These are phyloP conservation scores for Populus pruinosa DNA, from an alignment of 345 rosid genomes.

Conservation along the genomic window DNA sequence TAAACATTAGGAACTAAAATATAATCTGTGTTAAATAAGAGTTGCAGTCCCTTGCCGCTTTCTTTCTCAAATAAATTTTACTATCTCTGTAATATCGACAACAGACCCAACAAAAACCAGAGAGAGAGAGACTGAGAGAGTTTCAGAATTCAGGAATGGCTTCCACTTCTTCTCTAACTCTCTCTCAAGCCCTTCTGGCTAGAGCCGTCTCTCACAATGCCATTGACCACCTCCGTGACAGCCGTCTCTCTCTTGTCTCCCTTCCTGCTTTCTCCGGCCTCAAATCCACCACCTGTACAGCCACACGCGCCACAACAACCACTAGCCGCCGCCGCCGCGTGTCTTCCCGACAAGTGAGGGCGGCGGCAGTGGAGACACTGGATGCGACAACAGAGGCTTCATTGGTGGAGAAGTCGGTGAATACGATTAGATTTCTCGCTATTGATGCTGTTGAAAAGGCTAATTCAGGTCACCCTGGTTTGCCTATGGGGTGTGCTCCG, in stretches of 20 bases:
- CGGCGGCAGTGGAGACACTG: slow-evolving; percentile 56
- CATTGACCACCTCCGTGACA: slow-evolving; percentile 32
- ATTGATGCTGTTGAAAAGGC: slow-evolving; percentile 97
- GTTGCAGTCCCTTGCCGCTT: not conserved
- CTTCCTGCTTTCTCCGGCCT: slow-evolving; percentile 52
- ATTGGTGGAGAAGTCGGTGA: slow-evolving; percentile 70
- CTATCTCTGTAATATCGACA: not conserved
- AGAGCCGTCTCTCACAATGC: slow-evolving; percentile 47
- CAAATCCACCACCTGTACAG: slow-evolving; percentile 29
- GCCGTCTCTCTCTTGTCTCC: slow-evolving; percentile 37
- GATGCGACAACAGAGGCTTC: slow-evolving; percentile 53
- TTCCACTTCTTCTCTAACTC: slow-evolving; percentile 51
- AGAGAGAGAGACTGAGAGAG: not conserved
- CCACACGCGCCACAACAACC: slow-evolving; percentile 15
- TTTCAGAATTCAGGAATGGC: slow-evolving; percentile 37
- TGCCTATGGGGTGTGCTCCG: slow-evolving; percentile 99
- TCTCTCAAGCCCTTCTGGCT: slow-evolving; percentile 54
- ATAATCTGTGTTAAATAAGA: not conserved
- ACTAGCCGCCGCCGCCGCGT: slow-evolving; percentile 26
- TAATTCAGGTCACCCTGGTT: slow-evolving; percentile 93
- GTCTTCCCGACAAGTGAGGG: slow-evolving; percentile 24
- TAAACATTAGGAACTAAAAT: not conserved
- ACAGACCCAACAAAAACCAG: not conserved
- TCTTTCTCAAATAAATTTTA: not conserved
- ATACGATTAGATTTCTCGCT: slow-evolving; percentile 81